Conservation (phyloP, 202 grass and related monocot species). For the Elaeis oleifera region DNA sequence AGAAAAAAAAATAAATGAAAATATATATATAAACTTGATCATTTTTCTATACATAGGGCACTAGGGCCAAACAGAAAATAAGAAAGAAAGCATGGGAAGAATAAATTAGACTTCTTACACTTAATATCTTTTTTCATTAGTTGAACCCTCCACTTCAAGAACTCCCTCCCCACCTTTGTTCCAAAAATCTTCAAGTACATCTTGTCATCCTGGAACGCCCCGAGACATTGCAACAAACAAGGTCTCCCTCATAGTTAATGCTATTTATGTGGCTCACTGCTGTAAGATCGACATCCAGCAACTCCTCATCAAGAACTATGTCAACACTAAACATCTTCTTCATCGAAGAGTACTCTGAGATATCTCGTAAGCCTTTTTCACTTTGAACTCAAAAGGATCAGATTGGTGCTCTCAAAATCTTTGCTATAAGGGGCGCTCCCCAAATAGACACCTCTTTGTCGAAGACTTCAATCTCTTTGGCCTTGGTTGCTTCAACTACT, state of each 20-base stretch:
- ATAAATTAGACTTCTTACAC: no score
- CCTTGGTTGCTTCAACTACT: no score
- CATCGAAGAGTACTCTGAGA: slow-evolving; percentile 38
- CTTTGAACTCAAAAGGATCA: slow-evolving; percentile 94
- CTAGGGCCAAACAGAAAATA: no score
- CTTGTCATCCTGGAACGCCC: no score
- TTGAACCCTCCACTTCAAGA: slow-evolving; percentile 62
- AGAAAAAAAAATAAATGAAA: no score
- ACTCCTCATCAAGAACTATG: slow-evolving; percentile 9
- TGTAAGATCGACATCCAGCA: slow-evolving; percentile 28
- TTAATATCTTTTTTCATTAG: slow-evolving; percentile 67
- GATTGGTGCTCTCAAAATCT: slow-evolving; percentile 49
- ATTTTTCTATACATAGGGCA: no score
- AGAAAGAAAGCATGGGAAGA: no score
- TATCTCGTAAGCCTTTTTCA: slow-evolving; percentile 69
- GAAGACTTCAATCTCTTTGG: background rate
- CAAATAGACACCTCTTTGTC: slow-evolving; percentile 58
- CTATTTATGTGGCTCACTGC: slow-evolving; percentile 58
- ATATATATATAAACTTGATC: no score
- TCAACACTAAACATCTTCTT: slow-evolving; percentile 47
- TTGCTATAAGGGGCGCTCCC: slow-evolving; percentile 88
- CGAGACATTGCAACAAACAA: no score
- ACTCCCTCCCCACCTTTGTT: background rate
- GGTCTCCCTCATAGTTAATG: background rate
- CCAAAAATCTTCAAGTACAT: no score